These are phyloP conservation scores for Graphium sp. DNA, from an alignment of 2,329 filamentous ascomycete genomes.

Conservation along the genomic window DNA sequence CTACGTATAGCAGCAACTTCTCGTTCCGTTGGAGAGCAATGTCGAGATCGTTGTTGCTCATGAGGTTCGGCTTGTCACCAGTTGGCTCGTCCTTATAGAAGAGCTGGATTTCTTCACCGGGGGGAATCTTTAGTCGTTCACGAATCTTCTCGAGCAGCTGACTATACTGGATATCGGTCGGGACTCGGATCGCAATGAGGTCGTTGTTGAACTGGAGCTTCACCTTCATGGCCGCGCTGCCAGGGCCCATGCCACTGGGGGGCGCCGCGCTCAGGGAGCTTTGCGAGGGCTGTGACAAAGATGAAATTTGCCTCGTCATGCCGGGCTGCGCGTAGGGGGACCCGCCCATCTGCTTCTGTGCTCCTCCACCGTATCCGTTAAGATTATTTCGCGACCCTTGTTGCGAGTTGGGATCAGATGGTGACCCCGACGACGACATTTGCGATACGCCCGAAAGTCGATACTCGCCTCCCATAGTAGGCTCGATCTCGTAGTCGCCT, in stretches of 20 bases:
- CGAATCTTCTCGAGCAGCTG: constrained; percentile 72
- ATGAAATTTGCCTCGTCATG: constrained; percentile 26
- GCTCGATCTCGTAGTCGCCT: constrained; percentile 86
- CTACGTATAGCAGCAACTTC: constrained; percentile 67
- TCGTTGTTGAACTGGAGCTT: constrained; percentile 91
- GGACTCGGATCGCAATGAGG: constrained; percentile 79
- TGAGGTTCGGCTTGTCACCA: constrained; percentile 55
- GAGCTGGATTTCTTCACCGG: constrained; percentile 55
- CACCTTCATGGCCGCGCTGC: constrained; percentile 58
- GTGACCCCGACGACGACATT: constrained; percentile 47
- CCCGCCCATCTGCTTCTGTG: no score
- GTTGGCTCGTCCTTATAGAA: constrained; percentile 77
- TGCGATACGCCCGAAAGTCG: constrained; percentile 56
- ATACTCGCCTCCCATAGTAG: constrained; percentile 58
- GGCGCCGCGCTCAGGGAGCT: constrained; percentile 21
- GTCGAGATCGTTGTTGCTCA: constrained; percentile 68
- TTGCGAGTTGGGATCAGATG: constrained; percentile 39
- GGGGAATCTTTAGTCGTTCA: constrained; percentile 62
- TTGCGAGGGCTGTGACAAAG: constrained; percentile 33
- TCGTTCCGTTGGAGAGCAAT: constrained; percentile 69
- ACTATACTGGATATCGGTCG: constrained; percentile 59
- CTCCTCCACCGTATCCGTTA: constrained; percentile 36
- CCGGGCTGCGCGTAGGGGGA: constrained; percentile 15
- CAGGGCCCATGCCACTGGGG: background rate
- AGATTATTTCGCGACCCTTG: constrained; percentile 51